A percentile compares a stretch with the other conserved stretches of the same genome.
These are phyloP conservation scores for Monosporozyma siamensis DNA, from an alignment of 805 yeast species.

Conservation along the genomic window DNA sequence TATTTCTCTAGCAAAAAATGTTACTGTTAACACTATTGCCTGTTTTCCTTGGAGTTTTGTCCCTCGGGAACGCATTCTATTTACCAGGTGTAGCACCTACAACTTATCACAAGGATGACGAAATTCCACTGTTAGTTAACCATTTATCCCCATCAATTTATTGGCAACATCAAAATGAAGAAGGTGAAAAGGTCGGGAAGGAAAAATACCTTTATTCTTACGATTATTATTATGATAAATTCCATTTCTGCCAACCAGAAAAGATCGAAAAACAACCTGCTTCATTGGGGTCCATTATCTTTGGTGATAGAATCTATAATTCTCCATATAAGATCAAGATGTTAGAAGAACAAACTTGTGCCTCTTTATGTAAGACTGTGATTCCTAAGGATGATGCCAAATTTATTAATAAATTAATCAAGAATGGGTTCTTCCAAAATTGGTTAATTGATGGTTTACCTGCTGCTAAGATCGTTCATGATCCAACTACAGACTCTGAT, in stretches of 20 bases:
- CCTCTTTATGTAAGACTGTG: slow-evolving; percentile 46
- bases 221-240: slow-evolving; percentile 73
- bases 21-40: neutral
- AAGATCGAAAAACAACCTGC: slow-evolving; percentile 59
- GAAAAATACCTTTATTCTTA: slow-evolving; percentile 60
- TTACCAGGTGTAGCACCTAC: slow-evolving; percentile 96
- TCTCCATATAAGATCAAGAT: slow-evolving; percentile 80
- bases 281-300: slow-evolving; percentile 82
- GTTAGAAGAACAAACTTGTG: slow-evolving; percentile 65
- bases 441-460: slow-evolving; percentile 96
- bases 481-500: slow-evolving; percentile 46
- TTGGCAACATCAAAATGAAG: slow-evolving; percentile 33
- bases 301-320: slow-evolving; percentile 91
- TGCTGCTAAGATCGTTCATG: slow-evolving; percentile 58
- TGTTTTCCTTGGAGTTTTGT: neutral
- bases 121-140: slow-evolving; percentile 73
- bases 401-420: slow-evolving; percentile 70
- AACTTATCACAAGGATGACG: slow-evolving; percentile 64
- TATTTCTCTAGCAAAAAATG: too few relatives aligned
- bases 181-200: slow-evolving; percentile 31
- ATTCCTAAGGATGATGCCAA: slow-evolving; percentile 60
- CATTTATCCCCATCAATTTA: slow-evolving; percentile 74
- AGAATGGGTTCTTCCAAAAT: slow-evolving; percentile 77
- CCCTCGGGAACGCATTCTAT: slow-evolving; percentile 51
- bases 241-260: slow-evolving; percentile 74